Evolutionary conservation across 2,329 filamentous ascomycete genomes (phyloP).

Genomic region (Colletotrichum filicis): DNA sequence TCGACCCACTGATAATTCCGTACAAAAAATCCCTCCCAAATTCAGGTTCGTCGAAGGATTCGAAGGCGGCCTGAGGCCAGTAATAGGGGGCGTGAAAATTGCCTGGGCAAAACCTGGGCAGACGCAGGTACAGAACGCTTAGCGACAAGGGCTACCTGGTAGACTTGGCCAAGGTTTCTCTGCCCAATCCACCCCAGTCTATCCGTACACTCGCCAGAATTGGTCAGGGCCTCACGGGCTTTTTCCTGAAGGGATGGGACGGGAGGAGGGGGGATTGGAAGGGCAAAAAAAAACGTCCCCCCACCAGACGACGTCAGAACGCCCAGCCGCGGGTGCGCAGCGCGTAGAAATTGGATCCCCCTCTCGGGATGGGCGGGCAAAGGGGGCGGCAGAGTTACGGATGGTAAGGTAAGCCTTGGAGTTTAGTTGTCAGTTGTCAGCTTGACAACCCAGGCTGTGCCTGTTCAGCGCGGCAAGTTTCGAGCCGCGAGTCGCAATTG

Average conservation of each 20-base stretch:
- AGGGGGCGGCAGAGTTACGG: neutral
- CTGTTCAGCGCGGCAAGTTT: constrained; percentile 8
- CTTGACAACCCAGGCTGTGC: constrained; percentile 16
- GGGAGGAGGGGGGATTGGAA: neutral
- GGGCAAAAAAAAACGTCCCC: neutral
- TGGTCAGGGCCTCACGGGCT: neutral
- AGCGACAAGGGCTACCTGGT: neutral
- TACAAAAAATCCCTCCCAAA: neutral
- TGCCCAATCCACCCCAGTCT: neutral
- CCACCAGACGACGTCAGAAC: constrained; percentile 29
- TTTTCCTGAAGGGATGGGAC: neutral
- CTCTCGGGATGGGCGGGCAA: constrained; percentile 5
- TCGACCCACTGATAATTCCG: neutral
- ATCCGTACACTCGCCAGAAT: neutral
- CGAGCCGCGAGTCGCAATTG: neutral
- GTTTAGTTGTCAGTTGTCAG: neutral
- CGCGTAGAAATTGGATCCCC: neutral
- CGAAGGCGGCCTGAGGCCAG: neutral
- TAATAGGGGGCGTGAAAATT: neutral
- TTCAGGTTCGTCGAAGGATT: neutral
- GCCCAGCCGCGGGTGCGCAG: neutral
- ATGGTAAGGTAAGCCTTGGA: neutral
- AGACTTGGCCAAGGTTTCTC: neutral
- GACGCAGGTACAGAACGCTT: constrained; percentile 30
- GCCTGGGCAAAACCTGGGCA: neutral